These are phyloP conservation scores for Crithidia brevicula DNA, from an alignment of 208 protist species.

Conservation along the genomic window DNA sequence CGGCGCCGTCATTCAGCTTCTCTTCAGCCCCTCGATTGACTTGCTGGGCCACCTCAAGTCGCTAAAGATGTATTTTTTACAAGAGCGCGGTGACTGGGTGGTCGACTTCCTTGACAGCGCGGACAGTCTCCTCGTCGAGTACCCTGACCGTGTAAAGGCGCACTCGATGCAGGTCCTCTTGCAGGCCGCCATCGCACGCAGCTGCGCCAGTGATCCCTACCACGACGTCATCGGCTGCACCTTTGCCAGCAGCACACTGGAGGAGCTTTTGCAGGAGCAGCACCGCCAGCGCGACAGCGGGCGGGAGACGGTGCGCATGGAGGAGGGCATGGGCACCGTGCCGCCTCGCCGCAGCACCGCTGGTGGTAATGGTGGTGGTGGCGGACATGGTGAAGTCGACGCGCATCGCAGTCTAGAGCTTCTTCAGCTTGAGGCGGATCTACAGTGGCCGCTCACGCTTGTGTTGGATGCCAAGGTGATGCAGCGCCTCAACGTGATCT, in stretches of 20 bases:
- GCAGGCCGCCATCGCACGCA: conserved; percentile 78
- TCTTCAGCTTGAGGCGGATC: conserved; percentile 82
- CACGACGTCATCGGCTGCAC: conserved; percentile 79
- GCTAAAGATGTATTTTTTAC: conserved; percentile 85
- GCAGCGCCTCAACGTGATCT: conserved; percentile 75
- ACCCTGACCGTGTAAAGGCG: conserved; percentile 64
- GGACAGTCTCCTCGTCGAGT: conserved; percentile 61
- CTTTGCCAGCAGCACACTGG: conserved; percentile 65
- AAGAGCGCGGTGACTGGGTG: conserved; percentile 83
- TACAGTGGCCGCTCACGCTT: conserved; percentile 86
- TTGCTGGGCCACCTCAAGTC: conserved; percentile 74
- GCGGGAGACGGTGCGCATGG: neutral
- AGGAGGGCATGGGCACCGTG: neutral
- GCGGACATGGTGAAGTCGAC: conserved; percentile 23
- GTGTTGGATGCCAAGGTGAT: conserved; percentile 68
- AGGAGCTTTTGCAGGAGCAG: conserved; percentile 41
- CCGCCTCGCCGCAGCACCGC: conserved; percentile 5
- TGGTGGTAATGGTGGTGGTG: neutral
- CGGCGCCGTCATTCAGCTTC: conserved; percentile 71
- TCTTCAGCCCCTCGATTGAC: conserved; percentile 75
- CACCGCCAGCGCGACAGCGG: conserved; percentile 29
- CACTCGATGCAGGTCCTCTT: conserved; percentile 85
- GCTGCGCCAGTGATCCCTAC: conserved; percentile 69
- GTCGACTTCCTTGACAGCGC: conserved; percentile 88
- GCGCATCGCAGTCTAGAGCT: conserved; percentile 67